Evolutionary conservation across 495 filamentous ascomycete species (phyloP), one percentile per base, ranked within the genome.

Genomic region (Aspergillus avenaceus): DNA sequence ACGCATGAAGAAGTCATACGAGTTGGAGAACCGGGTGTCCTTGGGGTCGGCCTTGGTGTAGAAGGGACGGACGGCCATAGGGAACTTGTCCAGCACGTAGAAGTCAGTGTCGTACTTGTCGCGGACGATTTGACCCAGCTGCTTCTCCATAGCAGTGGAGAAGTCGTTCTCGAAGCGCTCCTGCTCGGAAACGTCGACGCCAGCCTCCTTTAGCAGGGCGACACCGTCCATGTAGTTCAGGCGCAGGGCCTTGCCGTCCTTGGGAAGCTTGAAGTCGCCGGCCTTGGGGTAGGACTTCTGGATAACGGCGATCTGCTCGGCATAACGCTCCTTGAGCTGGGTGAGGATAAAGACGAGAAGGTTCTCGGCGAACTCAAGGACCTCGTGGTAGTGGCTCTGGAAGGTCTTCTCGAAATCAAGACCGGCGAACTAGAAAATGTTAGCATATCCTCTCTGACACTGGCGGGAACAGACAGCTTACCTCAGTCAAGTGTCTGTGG

Each of bases 331-430:
- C 66, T 87, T 73, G 18, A 93, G 77, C 29, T 85, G 81, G 27
- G 81, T 81, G 77, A 98, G 92, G 59, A 98, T 95, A 69, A 87
- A 80, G 52, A 96, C 81, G 59, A 98, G 83, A 13, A 95, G 86
- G 51, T 84, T 73, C 65, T 97, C 93, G 19, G 95, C 80, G 56
- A 87, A 84, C 19, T 83, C 68, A 21, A 89, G 69, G 29, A 95
- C 90, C 66, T 98, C 93, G 64, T 87, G 82, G 72, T 97, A 97
- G 69, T 90, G 80, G 47, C 88, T 73, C 46, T 86, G 80, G 67
- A 97, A 96, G 28, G 90, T 90, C 87, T 96, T 97, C 65, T 97
- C 93, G 61, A 97, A 74, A 88, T 98, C 93, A 51, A 98, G 87
- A 67, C 93, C 93, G 36, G 88, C 90, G 71, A 96, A 98, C 76